Conservation (phyloP, 305 asterid species). For the Ruellia speciosa region DNA sequence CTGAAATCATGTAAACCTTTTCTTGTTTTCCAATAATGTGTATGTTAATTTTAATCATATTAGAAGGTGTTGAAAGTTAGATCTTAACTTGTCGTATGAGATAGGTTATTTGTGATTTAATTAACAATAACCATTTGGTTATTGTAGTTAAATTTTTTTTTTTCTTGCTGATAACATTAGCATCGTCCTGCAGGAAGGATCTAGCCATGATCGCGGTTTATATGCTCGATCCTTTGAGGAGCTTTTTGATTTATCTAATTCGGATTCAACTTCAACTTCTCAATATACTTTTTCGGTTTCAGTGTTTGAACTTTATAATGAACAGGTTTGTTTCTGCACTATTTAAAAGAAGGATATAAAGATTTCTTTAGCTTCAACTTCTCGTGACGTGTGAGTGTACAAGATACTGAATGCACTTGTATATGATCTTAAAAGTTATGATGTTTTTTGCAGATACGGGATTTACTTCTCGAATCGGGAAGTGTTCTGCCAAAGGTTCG, state of each 20-base stretch:
- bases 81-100: conserved; percentile 8
- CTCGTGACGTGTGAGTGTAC: conserved; percentile 5
- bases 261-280: conserved; percentile 85
- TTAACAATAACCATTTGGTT: not conserved
- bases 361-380: conserved; percentile 16
- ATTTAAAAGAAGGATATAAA: conserved; percentile 4
- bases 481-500: conserved; percentile 48
- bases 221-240: conserved; percentile 96
- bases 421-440: conserved; percentile 31
- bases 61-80: conserved; percentile 10
- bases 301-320: conserved; percentile 78
- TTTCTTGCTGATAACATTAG: conserved; percentile 18
- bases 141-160: conserved; percentile 18
- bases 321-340: conserved; percentile 56
- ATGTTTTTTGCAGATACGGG: conserved; percentile 55
- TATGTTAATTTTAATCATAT: conserved; percentile 5
- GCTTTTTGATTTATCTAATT: conserved; percentile 93
- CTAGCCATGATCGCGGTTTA: conserved; percentile 95
- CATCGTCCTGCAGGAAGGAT: conserved; percentile 81
- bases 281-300: conserved; percentile 76
- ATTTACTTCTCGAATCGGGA: conserved; percentile 72
- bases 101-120: conserved; percentile 18
- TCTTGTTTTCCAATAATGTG: not conserved
- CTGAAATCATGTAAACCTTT: conserved; percentile 3
- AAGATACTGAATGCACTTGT: conserved; percentile 16